Base-by-base conservation (phyloP, 2,329 filamentous ascomycete species). In the Conoideocrella luteorostrata region DNA sequence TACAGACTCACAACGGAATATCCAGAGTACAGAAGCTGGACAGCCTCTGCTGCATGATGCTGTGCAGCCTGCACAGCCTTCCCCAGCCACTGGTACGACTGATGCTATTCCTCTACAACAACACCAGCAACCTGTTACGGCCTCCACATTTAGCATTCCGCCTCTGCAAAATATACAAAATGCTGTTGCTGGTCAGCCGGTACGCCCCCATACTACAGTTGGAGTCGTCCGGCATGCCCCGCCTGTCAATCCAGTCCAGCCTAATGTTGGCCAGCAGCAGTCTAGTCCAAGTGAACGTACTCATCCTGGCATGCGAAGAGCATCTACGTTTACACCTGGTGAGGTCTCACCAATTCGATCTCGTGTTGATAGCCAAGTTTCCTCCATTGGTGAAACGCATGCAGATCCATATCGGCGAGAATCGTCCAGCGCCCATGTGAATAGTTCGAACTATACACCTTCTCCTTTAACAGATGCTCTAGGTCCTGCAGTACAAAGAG, bases 281-380 rank as follows among this genome's bases (percentile, higher is more conserved):
- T 10, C 41, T 22, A 28, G 15, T 39, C 2, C 26, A 24, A 17
- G 21, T 20, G 4, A 41, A 37, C 10, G 28, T 38, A 7, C 44
- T 43, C 15, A 24, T 35, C 9, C 39, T 39, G 39, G 26, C 10
- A 18, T 42, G 13, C 44, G 43, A 17, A 44, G 45, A 6, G 44
- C 33, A 10, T 43, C 44, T 11, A 47, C 43, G 4, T 39, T 45
- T 15, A 40, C 33, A 9, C 40, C 43, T 24, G 43, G 44, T 15
- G 44, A 49, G 7, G 41, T 50, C 15, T 50, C 47, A 13, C 47
- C 51, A 7, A 29, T 45, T 12, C 45, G 45, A 7, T 29, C 47
- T 13, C 45, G 52, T 22, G 43, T 44, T 1, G 45, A 51, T 28
- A 51, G 52, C 18, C 39, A 45, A 18, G 49, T 50, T 2, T 53